These are phyloP conservation scores for Escovopsis weberi DNA, from an alignment of 2,329 filamentous ascomycete species.

Conservation along the genomic window DNA sequence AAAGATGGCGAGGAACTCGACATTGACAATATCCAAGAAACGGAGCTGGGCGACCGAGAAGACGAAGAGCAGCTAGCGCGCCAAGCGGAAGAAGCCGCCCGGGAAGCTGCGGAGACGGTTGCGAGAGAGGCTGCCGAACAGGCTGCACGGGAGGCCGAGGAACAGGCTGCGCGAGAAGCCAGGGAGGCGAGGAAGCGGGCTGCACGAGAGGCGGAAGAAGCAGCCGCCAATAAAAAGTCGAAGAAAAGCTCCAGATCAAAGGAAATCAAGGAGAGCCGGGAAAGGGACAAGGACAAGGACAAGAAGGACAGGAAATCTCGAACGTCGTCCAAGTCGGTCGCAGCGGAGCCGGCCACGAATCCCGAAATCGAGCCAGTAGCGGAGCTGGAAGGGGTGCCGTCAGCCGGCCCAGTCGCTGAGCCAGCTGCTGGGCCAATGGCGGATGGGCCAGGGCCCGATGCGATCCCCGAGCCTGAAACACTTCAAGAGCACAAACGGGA, in stretches of 20 bases:
- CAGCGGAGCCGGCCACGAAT: slow-evolving; percentile 4
- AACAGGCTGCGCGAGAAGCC: slow-evolving; percentile 24
- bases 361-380: slow-evolving; percentile 6
- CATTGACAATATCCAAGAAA: background rate
- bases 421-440: slow-evolving; percentile 5
- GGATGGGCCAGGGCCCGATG: slow-evolving; percentile 6
- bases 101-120: slow-evolving; percentile 10
- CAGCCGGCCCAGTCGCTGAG: slow-evolving; percentile 3
- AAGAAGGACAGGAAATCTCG: slow-evolving; percentile 12
- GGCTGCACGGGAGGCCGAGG: slow-evolving; percentile 23
- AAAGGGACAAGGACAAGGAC: slow-evolving; percentile 13
- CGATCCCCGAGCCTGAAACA: slow-evolving; percentile 4
- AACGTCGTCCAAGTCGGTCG: background rate
- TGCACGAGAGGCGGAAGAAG: slow-evolving; percentile 8
- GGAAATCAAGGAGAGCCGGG: slow-evolving; percentile 9
- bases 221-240: slow-evolving; percentile 22
- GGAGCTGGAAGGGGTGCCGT: slow-evolving; percentile 6
- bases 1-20: slow-evolving; percentile 17
- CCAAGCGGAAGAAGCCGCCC: slow-evolving; percentile 20
- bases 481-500: slow-evolving; percentile 7
- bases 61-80: slow-evolving; percentile 10
- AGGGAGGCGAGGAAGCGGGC: slow-evolving; percentile 14
- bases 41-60: slow-evolving; percentile 10
- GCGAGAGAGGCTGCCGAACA: slow-evolving; percentile 8
- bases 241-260: slow-evolving; percentile 26